Base-by-base conservation (phyloP, 2,329 filamentous ascomycete genomes). In the Nemania diffusa region DNA sequence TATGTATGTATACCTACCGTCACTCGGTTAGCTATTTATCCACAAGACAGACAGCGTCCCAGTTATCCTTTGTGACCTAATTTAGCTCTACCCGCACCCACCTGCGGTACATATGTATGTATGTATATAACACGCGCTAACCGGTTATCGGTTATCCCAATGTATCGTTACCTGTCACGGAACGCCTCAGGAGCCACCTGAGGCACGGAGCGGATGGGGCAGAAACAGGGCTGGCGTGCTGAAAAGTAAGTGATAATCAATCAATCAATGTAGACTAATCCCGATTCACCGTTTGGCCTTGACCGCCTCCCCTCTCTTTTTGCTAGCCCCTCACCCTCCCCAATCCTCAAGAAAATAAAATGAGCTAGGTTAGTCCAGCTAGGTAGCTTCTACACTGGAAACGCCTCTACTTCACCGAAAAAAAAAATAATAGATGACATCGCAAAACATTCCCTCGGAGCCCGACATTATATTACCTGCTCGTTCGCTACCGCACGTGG, bases 181-280 rank as follows among this genome's bases (percentile, higher is more conserved):
- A 53, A 26, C 55, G 34, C 44, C 52, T 51, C 57, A 59, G 44
- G 46, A 40, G 46, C 50, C 13, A 32, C 50, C 50, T 52, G 50
- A 52, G 50, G 50, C 50, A 52, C 50, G 26, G 26, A 17, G n/a
- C 37, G 7, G 46, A 63, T 53, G 58, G 61, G 62, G 55, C 55
- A 53, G 40, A 64, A 50, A 64, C 50, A 64, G 62, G 62, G 62
- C 56, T 64, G 56, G 11, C 42, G 42, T 59, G 62, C 62, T 60
- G 62, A 59, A 60, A 59, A 44, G 7, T n/a, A 44, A 5, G 2
- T 44, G n/a, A 13, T n/a, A 44, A 13, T 13, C 40, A 44, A 44
- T 44, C 46, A 26, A 50, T 50, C 22, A 15, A 50, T 26, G 5
- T 26, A 24, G 20, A 24, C 46, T 17, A 15, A 50, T 26, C 46